These are phyloP conservation scores for Aureobasidium subglaciale DNA, from an alignment of 2,329 filamentous ascomycete genomes.

Conservation along the genomic window DNA sequence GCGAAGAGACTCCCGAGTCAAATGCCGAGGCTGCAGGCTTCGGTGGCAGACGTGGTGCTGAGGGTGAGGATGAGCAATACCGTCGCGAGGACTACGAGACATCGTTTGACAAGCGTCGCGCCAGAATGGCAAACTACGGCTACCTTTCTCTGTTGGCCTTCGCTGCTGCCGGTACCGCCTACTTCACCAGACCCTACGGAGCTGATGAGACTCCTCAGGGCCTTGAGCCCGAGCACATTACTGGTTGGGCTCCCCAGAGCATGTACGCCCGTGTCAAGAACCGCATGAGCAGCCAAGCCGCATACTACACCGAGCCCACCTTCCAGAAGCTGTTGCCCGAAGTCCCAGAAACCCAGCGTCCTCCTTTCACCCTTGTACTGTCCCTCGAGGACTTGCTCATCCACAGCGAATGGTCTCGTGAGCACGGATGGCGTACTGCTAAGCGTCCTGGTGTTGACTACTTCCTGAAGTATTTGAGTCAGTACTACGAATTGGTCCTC, in stretches of 20 bases:
- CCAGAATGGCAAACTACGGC: conserved; percentile 66
- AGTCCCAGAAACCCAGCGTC: conserved; percentile 66
- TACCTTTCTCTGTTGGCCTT: conserved; percentile 56
- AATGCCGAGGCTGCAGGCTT: conserved; percentile 17
- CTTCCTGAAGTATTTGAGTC: conserved; percentile 90
- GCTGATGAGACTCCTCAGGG: conserved; percentile 60
- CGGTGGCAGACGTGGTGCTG: conserved; percentile 24
- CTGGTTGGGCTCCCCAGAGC: conserved; percentile 66
- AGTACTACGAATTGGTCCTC: conserved; percentile 96
- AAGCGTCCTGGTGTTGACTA: conserved; percentile 96
- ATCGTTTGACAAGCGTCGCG: conserved; percentile 76
- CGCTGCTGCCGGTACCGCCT: conserved; percentile 55
- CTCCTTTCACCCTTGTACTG: conserved; percentile 86
- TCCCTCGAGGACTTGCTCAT: conserved; percentile 90
- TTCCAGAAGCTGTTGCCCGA: conserved; percentile 90
- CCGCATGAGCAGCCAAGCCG: conserved; percentile 66
- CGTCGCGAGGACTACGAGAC: conserved; percentile 81
- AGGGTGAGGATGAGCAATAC: conserved; percentile 52
- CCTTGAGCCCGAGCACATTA: conserved; percentile 55
- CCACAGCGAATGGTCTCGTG: conserved; percentile 88
- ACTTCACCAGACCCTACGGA: conserved; percentile 78
- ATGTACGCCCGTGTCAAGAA: conserved; percentile 79
- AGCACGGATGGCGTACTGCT: conserved; percentile 90
- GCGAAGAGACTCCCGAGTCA: conserved; percentile 23
- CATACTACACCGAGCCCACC: conserved; percentile 92